Evolutionary conservation across 129 eudicot genomes (phyloP).

Genomic region (Flaveria ramosissima): DNA sequence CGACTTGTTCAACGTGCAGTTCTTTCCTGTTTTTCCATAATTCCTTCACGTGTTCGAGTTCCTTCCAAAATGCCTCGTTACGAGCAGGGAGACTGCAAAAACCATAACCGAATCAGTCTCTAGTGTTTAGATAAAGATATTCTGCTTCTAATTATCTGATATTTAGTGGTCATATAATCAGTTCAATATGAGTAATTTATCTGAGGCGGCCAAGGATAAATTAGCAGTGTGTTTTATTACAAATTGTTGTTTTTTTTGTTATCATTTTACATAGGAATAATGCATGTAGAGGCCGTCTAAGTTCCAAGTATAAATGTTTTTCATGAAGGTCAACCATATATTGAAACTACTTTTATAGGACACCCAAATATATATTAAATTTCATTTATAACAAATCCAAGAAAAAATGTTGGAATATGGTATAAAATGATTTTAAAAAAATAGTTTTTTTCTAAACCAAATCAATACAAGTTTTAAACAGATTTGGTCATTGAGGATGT

Average conservation of each 20-base stretch:
- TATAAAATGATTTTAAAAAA: neutral
- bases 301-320: neutral
- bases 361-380: neutral
- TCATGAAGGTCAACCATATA: neutral
- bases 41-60: slow-evolving; percentile 53
- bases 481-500: neutral
- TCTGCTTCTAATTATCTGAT: neutral
- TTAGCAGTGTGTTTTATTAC: no score
- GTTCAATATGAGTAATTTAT: no score
- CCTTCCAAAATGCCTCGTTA: slow-evolving; percentile 72
- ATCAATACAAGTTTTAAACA: neutral
- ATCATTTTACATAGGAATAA: neutral
- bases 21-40: slow-evolving; percentile 68
- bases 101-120: neutral
- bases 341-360: neutral
- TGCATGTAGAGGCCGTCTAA: neutral
- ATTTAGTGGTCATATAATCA: neutral
- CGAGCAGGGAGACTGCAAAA: slow-evolving; percentile 67
- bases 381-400: neutral
- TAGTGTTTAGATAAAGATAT: neutral
- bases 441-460: no score
- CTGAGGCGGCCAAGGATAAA: no score
- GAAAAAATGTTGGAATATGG: neutral
- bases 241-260: no score
- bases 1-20: slow-evolving; percentile 70